phyloP scores from a whole-genome alignment of 352 stramenopile species.

The Peronospora tabacina region DNA sequence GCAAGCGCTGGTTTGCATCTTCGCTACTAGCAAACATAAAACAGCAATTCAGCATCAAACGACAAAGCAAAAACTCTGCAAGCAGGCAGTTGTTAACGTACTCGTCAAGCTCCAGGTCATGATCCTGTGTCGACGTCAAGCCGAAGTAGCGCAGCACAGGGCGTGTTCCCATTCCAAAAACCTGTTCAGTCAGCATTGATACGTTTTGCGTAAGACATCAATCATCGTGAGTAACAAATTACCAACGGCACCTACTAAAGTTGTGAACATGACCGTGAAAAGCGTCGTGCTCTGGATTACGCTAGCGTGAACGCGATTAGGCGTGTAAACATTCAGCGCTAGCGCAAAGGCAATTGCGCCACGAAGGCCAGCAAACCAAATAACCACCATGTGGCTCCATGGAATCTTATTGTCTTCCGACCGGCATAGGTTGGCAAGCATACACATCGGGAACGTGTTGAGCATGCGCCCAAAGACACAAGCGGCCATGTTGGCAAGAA shows the following conservation, averaged over 20 bases:
- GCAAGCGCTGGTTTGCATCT: constrained; percentile 43
- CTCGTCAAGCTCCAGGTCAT: constrained; percentile 40
- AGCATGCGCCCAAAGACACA: constrained; percentile 59
- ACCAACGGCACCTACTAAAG: constrained; percentile 33
- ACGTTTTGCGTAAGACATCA: constrained; percentile 4
- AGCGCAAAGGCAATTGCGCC: constrained; percentile 90
- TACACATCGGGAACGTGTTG: constrained; percentile 75
- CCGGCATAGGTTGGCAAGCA: constrained; percentile 60
- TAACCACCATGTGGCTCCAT: constrained; percentile 75
- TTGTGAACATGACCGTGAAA: constrained; percentile 81
- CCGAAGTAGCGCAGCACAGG: constrained; percentile 52
- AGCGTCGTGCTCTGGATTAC: constrained; percentile 74
- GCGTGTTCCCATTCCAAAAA: constrained; percentile 72
- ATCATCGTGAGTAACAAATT: not conserved
- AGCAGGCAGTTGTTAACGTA: constrained; percentile 20
- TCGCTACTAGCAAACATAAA: constrained; percentile 18
- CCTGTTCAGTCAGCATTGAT: constrained; percentile 18
- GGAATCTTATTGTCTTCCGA: constrained; percentile 57
- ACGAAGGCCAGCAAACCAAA: constrained; percentile 90
- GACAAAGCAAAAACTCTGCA: not conserved
- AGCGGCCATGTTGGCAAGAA: constrained; percentile 58
- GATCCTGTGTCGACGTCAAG: constrained; percentile 37
- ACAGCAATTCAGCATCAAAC: constrained; percentile 3
- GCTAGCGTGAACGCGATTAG: constrained; percentile 42
- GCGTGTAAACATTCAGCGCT: constrained; percentile 60